Percentiles rank a stretch among this genome's conserved stretches.
These are phyloP conservation scores for Piper betle DNA, from an alignment of 164 flowering plant genomes.

Conservation along the genomic window DNA sequence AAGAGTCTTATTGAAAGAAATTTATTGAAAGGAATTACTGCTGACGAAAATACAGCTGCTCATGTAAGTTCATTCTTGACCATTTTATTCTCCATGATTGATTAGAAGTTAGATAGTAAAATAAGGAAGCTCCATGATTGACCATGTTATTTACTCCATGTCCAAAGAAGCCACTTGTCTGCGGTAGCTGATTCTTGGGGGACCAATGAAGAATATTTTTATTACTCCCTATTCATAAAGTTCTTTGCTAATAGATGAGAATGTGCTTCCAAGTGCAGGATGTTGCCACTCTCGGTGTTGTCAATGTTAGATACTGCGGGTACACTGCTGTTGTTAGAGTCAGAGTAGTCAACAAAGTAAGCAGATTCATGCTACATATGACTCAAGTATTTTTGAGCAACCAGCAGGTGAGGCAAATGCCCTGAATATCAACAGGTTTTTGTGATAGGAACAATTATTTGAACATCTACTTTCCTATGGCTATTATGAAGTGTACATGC, in stretches of 20 bases:
- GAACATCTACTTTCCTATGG: slow-evolving; percentile 17
- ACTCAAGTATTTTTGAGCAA: slow-evolving; percentile 68
- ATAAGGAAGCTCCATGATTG: not conserved
- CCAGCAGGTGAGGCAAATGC: slow-evolving; percentile 94
- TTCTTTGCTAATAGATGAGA: slow-evolving; percentile 3
- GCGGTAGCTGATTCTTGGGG: too few species aligned
- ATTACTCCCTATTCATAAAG: too few species aligned
- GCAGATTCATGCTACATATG: slow-evolving; percentile 32
- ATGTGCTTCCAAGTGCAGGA: slow-evolving; percentile 44
- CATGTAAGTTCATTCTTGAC: slow-evolving; percentile 45
- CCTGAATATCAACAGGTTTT: slow-evolving; percentile 67
- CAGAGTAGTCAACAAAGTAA: slow-evolving; percentile 36
- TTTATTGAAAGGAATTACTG: slow-evolving; percentile 87
- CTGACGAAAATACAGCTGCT: slow-evolving; percentile 90
- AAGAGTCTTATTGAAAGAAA: slow-evolving; percentile 64
- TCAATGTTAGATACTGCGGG: slow-evolving; percentile 80
- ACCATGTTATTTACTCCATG: not conserved
- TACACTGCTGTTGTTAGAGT: slow-evolving; percentile 70
- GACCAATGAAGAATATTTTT: too few species aligned
- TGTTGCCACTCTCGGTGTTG: slow-evolving; percentile 74
- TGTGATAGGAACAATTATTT: slow-evolving; percentile 35
- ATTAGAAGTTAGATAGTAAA: not conserved
- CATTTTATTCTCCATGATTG: not conserved
- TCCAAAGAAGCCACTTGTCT: too few species aligned
- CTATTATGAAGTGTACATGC: not conserved